phyloP scores from a whole-genome alignment of 1,284 basidiomycete genomes.

The Austropuccinia psidii region DNA sequence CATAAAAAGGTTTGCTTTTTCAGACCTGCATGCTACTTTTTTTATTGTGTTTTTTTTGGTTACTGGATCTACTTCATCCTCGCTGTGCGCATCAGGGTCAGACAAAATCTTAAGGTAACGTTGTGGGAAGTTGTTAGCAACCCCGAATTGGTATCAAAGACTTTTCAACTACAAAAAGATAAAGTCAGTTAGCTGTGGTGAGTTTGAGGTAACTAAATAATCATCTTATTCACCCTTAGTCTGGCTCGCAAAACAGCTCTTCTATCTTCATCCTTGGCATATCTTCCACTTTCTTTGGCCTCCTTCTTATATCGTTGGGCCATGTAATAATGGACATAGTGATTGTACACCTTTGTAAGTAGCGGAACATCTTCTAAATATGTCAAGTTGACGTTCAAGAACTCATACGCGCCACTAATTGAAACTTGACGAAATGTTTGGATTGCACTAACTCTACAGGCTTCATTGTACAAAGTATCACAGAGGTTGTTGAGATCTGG shows the following conservation, averaged over 20 bases:
- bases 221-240: background rate
- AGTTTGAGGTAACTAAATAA: too few species aligned
- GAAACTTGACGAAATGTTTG: too few species aligned
- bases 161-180: background rate
- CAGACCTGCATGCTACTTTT: background rate
- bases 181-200: background rate
- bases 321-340: constrained; percentile 19
- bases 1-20: background rate
- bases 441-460: too few species aligned
- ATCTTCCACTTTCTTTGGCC: background rate
- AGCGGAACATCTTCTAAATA: too few species aligned
- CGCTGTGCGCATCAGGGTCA: constrained; percentile 1
- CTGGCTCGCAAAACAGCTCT: background rate
- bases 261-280: background rate
- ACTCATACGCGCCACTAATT: too few species aligned
- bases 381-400: too few species aligned
- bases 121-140: background rate
- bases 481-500: too few species aligned
- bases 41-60: background rate
- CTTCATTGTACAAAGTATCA: too few species aligned
- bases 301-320: background rate
- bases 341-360: background rate
- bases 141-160: background rate
- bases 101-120: background rate
- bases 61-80: background rate